phyloP scores from a whole-genome alignment of 257 asterid species.

The Capsicum rhomboideum region DNA sequence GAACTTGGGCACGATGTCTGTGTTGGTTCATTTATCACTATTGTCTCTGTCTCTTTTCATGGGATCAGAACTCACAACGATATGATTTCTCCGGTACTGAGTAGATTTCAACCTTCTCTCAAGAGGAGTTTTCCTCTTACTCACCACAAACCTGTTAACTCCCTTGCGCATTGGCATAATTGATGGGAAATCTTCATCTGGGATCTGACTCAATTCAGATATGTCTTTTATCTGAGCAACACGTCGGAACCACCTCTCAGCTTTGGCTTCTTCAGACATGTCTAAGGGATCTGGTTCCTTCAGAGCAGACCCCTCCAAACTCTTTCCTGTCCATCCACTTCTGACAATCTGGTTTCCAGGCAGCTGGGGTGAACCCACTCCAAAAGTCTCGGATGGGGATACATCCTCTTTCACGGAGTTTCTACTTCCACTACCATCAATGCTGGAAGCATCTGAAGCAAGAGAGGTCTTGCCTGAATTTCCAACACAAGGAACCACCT shows the following conservation, averaged over 20 bases:
- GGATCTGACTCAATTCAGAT: slow-evolving; percentile 87
- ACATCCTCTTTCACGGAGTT: slow-evolving; percentile 12
- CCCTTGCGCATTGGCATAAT: slow-evolving; percentile 98
- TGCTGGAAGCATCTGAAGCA: slow-evolving; percentile 1
- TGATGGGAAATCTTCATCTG: slow-evolving; percentile 92
- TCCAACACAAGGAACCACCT: slow-evolving; percentile 4
- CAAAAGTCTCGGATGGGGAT: background rate
- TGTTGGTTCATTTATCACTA: slow-evolving; percentile 8
- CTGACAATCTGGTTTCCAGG: slow-evolving; percentile 16
- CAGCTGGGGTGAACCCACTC: slow-evolving; percentile 6
- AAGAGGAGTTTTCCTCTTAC: slow-evolving; percentile 90
- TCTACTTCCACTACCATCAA: slow-evolving; percentile 1
- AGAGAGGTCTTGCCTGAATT: slow-evolving; percentile 7
- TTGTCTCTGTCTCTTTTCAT: slow-evolving; percentile 35
- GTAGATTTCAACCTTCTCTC: slow-evolving; percentile 87
- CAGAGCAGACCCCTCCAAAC: slow-evolving; percentile 81
- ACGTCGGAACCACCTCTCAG: slow-evolving; percentile 92
- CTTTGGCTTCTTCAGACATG: slow-evolving; percentile 97
- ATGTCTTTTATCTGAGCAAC: slow-evolving; percentile 91
- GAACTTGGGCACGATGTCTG: background rate
- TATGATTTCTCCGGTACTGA: slow-evolving; percentile 68
- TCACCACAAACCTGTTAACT: slow-evolving; percentile 87
- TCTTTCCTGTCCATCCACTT: slow-evolving; percentile 44
- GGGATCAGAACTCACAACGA: slow-evolving; percentile 46
- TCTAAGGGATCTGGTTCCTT: slow-evolving; percentile 70